These are phyloP conservation scores for Heteromeles arbutifolia DNA, from an alignment of 306 rosid species.

Conservation along the genomic window DNA sequence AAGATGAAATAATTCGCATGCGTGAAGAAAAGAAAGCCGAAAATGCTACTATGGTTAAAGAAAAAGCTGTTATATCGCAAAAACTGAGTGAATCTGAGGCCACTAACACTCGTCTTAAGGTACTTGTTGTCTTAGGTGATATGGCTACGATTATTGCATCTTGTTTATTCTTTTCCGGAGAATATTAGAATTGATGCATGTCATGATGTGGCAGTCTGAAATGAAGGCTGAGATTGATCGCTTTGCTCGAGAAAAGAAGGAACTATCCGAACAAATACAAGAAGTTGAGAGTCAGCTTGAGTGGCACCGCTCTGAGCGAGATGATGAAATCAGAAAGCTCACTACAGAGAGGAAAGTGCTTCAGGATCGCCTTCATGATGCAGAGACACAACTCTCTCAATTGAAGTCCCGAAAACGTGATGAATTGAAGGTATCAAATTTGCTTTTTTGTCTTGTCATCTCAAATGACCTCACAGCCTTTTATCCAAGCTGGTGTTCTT, in stretches of 20 bases:
- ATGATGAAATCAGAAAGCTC: constrained; percentile 67
- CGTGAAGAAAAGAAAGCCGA: constrained; percentile 78
- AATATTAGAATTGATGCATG: constrained; percentile 37
- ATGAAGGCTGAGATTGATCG: constrained; percentile 82
- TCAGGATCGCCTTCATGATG: constrained; percentile 89
- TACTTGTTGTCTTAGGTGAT: constrained; percentile 46
- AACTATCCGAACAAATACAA: constrained; percentile 67
- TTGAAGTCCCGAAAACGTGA: constrained; percentile 94
- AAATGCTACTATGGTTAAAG: constrained; percentile 52
- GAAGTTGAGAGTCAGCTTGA: constrained; percentile 97
- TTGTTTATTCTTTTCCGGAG: constrained; percentile 27
- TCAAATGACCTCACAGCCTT: neutral
- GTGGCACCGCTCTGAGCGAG: constrained; percentile 95
- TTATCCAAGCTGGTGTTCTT: neutral
- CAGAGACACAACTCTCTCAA: constrained; percentile 77
- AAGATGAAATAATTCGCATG: constrained; percentile 67
- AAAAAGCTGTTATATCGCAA: constrained; percentile 56
- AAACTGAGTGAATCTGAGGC: constrained; percentile 83
- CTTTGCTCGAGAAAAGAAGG: constrained; percentile 83
- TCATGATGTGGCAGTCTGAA: constrained; percentile 76
- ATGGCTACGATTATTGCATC: constrained; percentile 34
- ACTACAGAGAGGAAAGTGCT: constrained; percentile 79
- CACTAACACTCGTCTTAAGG: constrained; percentile 74
- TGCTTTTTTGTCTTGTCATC: neutral
- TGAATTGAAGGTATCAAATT: constrained; percentile 68